Conservation (phyloP, 2,329 filamentous ascomycete species). For the Tolypocladium inflatum region DNA sequence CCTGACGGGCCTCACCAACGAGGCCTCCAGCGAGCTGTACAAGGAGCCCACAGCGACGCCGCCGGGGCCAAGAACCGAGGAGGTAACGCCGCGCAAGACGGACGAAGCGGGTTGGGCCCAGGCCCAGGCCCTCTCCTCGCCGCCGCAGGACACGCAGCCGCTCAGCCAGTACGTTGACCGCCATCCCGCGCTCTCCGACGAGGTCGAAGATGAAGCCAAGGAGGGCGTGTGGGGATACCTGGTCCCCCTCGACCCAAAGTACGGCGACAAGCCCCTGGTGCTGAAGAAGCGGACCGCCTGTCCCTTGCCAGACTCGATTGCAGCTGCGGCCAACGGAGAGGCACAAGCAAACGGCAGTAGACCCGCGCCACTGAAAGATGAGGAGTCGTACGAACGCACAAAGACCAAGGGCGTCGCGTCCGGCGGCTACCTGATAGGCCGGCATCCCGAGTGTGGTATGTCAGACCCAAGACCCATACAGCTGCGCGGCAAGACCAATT, state of each 20-base stretch:
- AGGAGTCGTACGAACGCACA: slow-evolving; percentile 52
- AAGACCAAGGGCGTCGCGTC: slow-evolving; percentile 55
- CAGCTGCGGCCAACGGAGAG: slow-evolving; percentile 23
- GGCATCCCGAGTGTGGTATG: slow-evolving; percentile 89
- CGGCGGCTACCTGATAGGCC: slow-evolving; percentile 81
- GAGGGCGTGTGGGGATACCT: slow-evolving; percentile 96
- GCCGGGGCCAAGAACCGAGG: slow-evolving; percentile 48
- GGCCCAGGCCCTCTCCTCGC: slow-evolving; percentile 40
- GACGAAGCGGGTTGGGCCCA: slow-evolving; percentile 35
- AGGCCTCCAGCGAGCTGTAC: slow-evolving; percentile 47
- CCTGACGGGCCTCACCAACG: slow-evolving; percentile 50
- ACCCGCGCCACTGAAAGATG: slow-evolving; percentile 40
- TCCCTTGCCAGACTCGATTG: slow-evolving; percentile 42
- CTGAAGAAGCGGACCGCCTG: slow-evolving; percentile 67
- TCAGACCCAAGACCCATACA: slow-evolving; percentile 7
- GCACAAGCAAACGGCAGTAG: slow-evolving; percentile 33
- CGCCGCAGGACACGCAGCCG: slow-evolving; percentile 52
- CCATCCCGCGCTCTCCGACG: slow-evolving; percentile 62
- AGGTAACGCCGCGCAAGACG: slow-evolving; percentile 39
- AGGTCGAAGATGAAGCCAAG: slow-evolving; percentile 72
- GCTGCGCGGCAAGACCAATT: background rate
- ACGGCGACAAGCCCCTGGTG: slow-evolving; percentile 57
- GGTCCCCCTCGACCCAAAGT: slow-evolving; percentile 65
- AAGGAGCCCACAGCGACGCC: slow-evolving; percentile 68
- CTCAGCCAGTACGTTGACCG: slow-evolving; percentile 68